Conservation (phyloP, 1,139 yeast genomes). For the Suhomyces wounanorum region DNA sequence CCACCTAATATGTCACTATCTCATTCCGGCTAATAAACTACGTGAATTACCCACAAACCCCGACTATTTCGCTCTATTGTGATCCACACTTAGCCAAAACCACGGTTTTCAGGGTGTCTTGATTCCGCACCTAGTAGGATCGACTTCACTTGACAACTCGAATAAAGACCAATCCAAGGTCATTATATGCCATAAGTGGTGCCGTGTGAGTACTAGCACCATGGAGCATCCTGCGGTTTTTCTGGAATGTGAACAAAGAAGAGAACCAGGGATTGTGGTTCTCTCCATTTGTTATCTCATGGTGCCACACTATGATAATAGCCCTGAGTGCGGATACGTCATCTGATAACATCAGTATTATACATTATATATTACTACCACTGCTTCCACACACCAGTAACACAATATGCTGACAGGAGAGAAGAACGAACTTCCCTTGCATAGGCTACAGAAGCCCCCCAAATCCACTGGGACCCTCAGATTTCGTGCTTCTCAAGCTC, state of each 20-base stretch:
- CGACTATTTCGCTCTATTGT: too few relatives aligned
- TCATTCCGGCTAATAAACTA: too few relatives aligned
- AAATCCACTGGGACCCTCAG: background rate
- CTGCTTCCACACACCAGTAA: background rate
- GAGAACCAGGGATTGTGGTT: background rate
- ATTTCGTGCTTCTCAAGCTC: background rate
- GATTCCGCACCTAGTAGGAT: too few relatives aligned
- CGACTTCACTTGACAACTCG: too few relatives aligned
- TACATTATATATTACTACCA: background rate
- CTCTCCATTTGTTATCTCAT: background rate
- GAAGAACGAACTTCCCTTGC: background rate
- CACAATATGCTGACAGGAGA: background rate
- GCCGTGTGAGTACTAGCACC: too few relatives aligned
- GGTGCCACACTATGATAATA: background rate
- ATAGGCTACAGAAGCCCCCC: background rate
- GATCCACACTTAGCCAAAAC: too few relatives aligned
- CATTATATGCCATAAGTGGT: too few relatives aligned
- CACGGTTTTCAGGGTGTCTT: too few relatives aligned
- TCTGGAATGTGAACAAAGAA: too few relatives aligned
- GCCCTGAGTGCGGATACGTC: background rate
- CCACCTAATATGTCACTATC: too few relatives aligned
- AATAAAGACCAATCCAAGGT: too few relatives aligned
- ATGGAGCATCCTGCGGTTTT: background rate
- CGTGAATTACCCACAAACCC: too few relatives aligned
- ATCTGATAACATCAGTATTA: background rate